These are phyloP conservation scores for Verticillium tricorpus DNA, from an alignment of 2,329 filamentous ascomycete genomes.

Conservation along the genomic window DNA sequence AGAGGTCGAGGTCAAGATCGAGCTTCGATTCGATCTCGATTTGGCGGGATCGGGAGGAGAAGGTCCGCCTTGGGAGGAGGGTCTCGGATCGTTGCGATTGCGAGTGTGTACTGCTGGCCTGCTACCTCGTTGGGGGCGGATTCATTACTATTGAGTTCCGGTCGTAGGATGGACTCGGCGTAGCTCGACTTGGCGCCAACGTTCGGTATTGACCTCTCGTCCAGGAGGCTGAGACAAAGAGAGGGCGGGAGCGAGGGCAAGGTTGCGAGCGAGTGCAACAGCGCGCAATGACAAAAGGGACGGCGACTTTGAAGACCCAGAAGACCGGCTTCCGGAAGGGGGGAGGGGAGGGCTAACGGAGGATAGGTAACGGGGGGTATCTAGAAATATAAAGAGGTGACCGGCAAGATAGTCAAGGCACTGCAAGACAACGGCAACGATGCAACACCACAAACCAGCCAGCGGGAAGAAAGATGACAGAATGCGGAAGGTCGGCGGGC, in stretches of 20 bases:
- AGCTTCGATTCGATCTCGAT: neutral
- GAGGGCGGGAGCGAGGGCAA: neutral
- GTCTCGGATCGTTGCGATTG: neutral
- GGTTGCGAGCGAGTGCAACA: neutral
- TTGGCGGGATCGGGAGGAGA: neutral
- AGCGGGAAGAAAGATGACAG: neutral
- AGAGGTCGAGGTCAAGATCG: neutral
- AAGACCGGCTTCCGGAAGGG: constrained; percentile 13
- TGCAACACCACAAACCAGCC: neutral
- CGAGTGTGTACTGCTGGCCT: neutral
- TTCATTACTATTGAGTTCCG: neutral
- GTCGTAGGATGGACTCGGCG: neutral
- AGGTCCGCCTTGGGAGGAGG: neutral
- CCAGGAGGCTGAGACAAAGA: neutral
- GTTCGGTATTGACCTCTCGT: neutral
- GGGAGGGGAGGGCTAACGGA: neutral
- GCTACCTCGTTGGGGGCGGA: neutral
- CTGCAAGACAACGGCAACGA: neutral
- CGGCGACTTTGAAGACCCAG: constrained; percentile 3
- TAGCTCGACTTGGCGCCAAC: neutral
- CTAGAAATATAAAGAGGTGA: neutral
- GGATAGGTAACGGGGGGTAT: neutral
- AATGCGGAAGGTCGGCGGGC: constrained; percentile 3
- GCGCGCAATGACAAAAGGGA: neutral
- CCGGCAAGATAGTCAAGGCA: neutral